Evolutionary conservation across 352 stramenopile species (phyloP).

Genomic region (Elongisporangium prolatum): DNA sequence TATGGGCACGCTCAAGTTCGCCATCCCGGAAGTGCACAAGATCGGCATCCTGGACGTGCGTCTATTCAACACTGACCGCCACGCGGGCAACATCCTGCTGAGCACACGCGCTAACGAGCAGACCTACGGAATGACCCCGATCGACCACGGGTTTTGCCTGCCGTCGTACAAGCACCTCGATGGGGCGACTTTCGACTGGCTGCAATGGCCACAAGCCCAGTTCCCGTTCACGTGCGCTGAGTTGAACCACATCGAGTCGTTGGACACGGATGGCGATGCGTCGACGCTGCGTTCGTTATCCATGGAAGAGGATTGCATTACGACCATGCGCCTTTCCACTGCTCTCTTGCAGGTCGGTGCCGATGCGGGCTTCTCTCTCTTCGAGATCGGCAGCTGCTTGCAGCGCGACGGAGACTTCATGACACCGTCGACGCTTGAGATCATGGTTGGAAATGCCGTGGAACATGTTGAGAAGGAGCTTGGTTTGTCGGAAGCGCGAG

Average conservation of each 20-base stretch:
- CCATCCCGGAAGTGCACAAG: constrained; percentile 84
- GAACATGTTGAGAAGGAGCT: constrained; percentile 23
- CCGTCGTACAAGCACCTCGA: constrained; percentile 81
- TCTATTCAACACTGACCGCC: constrained; percentile 88
- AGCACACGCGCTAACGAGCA: constrained; percentile 39
- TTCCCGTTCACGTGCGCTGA: constrained; percentile 80
- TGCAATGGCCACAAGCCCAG: constrained; percentile 85
- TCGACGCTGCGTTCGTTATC: constrained; percentile 54
- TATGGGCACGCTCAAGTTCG: constrained; percentile 84
- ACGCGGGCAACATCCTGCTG: constrained; percentile 85
- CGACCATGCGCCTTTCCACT: constrained; percentile 81
- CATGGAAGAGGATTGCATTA: constrained; percentile 78
- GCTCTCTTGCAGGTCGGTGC: constrained; percentile 69
- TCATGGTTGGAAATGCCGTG: constrained; percentile 46
- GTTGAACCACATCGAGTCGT: constrained; percentile 67
- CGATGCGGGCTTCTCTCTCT: constrained; percentile 77
- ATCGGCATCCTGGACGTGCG: constrained; percentile 85
- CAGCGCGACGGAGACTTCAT: constrained; percentile 81
- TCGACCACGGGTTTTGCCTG: constrained; percentile 87
- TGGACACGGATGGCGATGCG: constrained; percentile 58
- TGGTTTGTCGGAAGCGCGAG: constrained; percentile 25
- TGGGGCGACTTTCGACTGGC: constrained; percentile 81
- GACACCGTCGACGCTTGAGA: constrained; percentile 70
- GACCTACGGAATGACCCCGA: constrained; percentile 81
- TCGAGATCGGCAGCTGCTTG: constrained; percentile 75